phyloP scores from a whole-genome alignment of 1,284 basidiomycete species.

The Ganoderma multipileum region DNA sequence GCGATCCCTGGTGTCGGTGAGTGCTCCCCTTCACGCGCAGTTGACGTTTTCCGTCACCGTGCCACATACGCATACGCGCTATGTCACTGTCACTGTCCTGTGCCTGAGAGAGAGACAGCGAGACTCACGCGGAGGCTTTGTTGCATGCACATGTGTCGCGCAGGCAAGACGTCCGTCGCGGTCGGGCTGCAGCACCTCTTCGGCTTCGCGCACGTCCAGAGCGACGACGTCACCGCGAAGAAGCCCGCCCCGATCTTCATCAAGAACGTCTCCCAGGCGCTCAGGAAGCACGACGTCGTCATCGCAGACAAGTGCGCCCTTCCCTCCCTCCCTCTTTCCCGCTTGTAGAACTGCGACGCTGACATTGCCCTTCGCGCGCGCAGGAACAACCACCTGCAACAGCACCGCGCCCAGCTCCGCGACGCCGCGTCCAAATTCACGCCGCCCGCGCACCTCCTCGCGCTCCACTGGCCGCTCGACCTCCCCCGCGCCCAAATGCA shows the following conservation, averaged over 20 bases:
- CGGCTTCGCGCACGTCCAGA: constrained; percentile 88
- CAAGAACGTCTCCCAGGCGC: constrained; percentile 71
- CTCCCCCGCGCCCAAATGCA: constrained; percentile 63
- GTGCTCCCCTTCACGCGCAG: constrained; percentile 37
- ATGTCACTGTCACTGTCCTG: neutral
- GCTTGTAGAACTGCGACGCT: too few species aligned
- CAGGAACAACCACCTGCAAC: constrained; percentile 88
- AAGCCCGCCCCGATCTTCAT: constrained; percentile 83
- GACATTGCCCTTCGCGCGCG: neutral
- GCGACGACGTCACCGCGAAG: constrained; percentile 88
- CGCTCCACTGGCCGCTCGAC: constrained; percentile 79
- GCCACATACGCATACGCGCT: too few species aligned
- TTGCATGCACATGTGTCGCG: neutral
- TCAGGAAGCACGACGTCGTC: constrained; percentile 77
- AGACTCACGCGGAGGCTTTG: neutral
- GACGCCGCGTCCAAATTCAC: constrained; percentile 51
- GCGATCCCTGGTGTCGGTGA: constrained; percentile 92
- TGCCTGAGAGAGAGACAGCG: neutral
- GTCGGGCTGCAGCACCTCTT: constrained; percentile 84
- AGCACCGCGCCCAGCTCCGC: constrained; percentile 78
- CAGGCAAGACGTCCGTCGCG: constrained; percentile 90
- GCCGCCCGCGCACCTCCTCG: constrained; percentile 74
- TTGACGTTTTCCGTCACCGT: neutral
- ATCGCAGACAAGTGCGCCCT: constrained; percentile 83
- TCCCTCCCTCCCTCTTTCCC: neutral